phyloP scores from a whole-genome alignment of 106 monocot genomes.

The Dioscorea zingiberensis region DNA sequence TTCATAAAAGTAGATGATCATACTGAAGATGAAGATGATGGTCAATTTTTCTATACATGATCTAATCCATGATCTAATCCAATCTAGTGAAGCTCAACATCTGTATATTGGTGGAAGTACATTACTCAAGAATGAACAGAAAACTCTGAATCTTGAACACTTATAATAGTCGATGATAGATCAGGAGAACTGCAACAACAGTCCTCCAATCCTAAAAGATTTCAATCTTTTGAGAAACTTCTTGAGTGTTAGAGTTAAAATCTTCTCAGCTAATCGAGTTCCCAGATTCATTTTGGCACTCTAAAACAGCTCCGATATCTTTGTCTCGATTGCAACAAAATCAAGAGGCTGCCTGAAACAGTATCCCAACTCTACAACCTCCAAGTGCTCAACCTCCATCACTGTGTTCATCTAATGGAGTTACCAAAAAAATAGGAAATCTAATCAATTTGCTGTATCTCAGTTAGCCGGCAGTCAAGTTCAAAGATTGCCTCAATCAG shows the following conservation, averaged over 20 bases:
- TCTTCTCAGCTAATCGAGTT: background rate
- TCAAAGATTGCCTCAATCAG: background rate
- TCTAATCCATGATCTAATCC: conserved; percentile 1
- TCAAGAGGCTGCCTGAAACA: conserved; percentile 1
- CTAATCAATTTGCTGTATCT: background rate
- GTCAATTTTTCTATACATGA: background rate
- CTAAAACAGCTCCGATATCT: conserved; percentile 1
- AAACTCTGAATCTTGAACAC: too few relatives aligned
- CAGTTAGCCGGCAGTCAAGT: background rate
- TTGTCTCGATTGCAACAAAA: background rate
- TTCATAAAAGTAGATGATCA: conserved; percentile 3
- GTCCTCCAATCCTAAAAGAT: too few relatives aligned
- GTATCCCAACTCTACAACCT: background rate
- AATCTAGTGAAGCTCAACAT: background rate
- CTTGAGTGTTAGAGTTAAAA: too few relatives aligned
- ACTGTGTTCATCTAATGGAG: too few relatives aligned
- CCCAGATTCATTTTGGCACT: background rate
- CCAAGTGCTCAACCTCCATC: background rate
- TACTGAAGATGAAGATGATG: too few relatives aligned
- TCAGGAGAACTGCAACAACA: too few relatives aligned
- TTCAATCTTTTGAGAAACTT: too few relatives aligned
- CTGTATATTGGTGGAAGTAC: background rate
- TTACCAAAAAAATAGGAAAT: conserved; percentile 1
- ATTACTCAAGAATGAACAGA: background rate
- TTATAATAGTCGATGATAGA: too few relatives aligned